These are phyloP conservation scores for Daldinia concentrica DNA, from an alignment of 495 filamentous ascomycete genomes.

Conservation along the genomic window DNA sequence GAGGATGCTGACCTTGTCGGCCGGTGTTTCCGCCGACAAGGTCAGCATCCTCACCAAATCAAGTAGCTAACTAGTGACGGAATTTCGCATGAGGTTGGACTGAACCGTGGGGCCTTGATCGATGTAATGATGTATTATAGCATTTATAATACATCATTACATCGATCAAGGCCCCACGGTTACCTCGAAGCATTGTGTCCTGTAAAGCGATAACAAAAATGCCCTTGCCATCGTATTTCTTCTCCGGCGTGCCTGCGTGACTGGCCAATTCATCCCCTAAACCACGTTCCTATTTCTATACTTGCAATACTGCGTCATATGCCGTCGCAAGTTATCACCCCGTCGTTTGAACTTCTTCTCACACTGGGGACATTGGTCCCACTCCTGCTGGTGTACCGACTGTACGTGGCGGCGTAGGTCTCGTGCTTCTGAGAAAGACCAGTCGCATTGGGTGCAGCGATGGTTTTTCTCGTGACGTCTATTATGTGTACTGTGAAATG, in stretches of 20 bases:
- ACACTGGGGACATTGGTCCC: conserved; percentile 17
- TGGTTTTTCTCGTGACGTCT: conserved; percentile 16
- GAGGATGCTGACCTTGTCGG: background rate
- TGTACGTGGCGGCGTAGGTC: conserved; percentile 31
- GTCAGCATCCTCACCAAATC: background rate
- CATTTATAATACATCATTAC: background rate
- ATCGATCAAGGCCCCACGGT: background rate
- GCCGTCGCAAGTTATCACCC: conserved; percentile 21
- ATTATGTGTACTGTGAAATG: conserved; percentile 1
- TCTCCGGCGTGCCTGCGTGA: background rate
- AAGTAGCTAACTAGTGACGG: background rate
- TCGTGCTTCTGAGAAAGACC: conserved; percentile 14
- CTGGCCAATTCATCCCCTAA: background rate
- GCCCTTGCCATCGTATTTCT: background rate
- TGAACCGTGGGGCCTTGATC: background rate
- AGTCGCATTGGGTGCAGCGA: conserved; percentile 8
- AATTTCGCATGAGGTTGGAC: background rate
- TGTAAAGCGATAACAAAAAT: background rate
- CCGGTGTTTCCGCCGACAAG: background rate
- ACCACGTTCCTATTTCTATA: background rate
- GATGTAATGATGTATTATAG: background rate
- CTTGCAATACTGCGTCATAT: conserved; percentile 24
- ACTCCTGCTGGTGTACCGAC: conserved; percentile 12
- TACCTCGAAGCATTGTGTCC: background rate
- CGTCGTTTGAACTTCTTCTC: conserved; percentile 11